Evolutionary conservation across 2,329 filamentous ascomycete species (phyloP).

Genomic region (Fusarium sp.): DNA sequence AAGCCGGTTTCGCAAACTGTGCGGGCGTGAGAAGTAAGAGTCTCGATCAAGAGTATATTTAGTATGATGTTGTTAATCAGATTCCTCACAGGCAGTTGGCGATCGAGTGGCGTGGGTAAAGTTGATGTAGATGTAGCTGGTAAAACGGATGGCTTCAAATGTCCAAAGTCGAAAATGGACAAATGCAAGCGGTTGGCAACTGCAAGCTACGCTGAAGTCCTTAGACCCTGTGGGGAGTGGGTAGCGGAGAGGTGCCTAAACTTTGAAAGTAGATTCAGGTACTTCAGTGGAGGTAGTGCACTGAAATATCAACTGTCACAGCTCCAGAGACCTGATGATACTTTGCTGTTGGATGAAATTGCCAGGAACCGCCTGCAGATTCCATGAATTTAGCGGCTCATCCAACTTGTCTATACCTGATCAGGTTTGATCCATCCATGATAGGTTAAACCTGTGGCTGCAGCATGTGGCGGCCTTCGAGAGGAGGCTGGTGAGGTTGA

Average conservation of each 20-base stretch:
- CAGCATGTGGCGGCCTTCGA: not conserved
- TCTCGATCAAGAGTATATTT: not conserved
- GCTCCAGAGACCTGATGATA: conserved; percentile 1
- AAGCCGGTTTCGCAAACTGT: conserved; percentile 12
- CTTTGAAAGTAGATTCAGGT: conserved; percentile 4
- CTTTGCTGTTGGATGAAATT: conserved; percentile 4
- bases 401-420: conserved; percentile 6
- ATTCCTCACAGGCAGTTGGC: not conserved
- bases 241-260: not conserved
- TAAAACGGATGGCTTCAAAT: conserved; percentile 32
- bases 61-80: not conserved
- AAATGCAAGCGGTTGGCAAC: conserved; percentile 35
- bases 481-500: conserved; percentile 9
- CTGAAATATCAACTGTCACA: not conserved
- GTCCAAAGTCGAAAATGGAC: conserved; percentile 32
- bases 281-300: not conserved
- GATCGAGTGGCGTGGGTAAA: conserved; percentile 5
- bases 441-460: conserved; percentile 25
- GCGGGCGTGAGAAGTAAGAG: not conserved
- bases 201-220: not conserved
- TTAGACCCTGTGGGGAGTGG: conserved; percentile 3
- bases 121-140: conserved; percentile 30
- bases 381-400: conserved; percentile 17
- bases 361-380: conserved; percentile 21
- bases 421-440: conserved; percentile 5